Evolutionary conservation across 2,329 filamentous ascomycete genomes (phyloP), one percentile per base, ranked within the genome.

Genomic region (Sarocladium kiliense): DNA sequence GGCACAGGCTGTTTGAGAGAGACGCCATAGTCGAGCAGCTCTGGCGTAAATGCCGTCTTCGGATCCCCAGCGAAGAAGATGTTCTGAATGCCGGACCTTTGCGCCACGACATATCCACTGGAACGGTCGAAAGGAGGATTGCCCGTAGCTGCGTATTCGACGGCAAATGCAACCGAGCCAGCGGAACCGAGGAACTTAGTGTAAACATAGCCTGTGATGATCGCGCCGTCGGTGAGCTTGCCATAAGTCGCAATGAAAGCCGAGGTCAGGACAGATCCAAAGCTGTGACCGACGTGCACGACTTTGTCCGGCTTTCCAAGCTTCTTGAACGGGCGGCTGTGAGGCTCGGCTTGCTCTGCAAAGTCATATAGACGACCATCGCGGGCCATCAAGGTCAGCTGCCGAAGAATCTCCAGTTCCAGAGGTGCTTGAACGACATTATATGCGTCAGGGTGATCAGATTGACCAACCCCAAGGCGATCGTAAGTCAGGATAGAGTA

Each of bases 211-310:
- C 80, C 81, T 1, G 80, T 83, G 3, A 84, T 69, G 44, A 80
- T 66, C 23, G 84, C 67, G 18, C 76, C 80, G 58, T 84, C 77
- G 18, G 76, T 79, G 53, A 77, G 66, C 53, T 70, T 63, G 1
- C 78, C 78, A 61, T 80, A 73, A 55, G 70, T 65, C 19, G 73
- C 71, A 6, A 77, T 76, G 10, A 85, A 67, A 41, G 70, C 73
- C 65, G 78, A 81, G 12, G 74, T 76, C 59, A 78, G 75, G 2
- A 75, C 64, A 0, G 79, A 80, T 16, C 82, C 81, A 61, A 80
- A 84, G 2, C 75, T 79, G 67, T 85, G 80, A 16, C 81, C 82
- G 18, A 82, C 75, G 62, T 84, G 80, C 18, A 83, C 69, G 53
- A 81, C 68, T 63, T 77, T 74, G 37, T 30, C 32, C 16, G 47